Base-by-base conservation (phyloP, 257 asterid species). In the Cynanchum wilfordii region DNA sequence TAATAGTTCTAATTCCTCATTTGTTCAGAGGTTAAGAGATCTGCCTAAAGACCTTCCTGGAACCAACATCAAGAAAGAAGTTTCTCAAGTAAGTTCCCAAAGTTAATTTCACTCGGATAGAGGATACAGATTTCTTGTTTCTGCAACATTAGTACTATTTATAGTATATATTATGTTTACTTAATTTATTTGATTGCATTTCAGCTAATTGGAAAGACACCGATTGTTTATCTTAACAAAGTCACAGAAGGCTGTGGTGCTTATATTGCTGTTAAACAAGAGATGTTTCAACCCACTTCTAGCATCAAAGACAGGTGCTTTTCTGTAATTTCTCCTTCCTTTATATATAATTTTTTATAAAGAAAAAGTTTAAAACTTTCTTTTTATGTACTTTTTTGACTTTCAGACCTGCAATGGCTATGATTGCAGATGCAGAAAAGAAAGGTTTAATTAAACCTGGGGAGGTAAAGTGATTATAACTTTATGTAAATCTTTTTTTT, bases 201-300 rank as follows among this genome's bases (percentile, higher is more conserved):
- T 60, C 96, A 95, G 98, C 88, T 95, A 16, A 90, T 95, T 65
- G 99, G 99, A 15, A 86, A 86, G 79, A 95, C 99, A 3, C 99
- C 99, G 50, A 82, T 92, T 3, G 98, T 90, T 27, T 95, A 89
- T 80, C 96, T 95, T 9, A 95, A 92, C 72, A 90, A 84, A 83
- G 90, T 95, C 17, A 83, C 89, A 0, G 94, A 92, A 81, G 98
- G 96, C 15, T 90, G 98, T 70, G 99, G 97, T 22, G 98, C 96
- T 75, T 87, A 87, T 74, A 82, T 95, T 47, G 98, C 99, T 36
- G 98, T 82, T 24, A 95, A 95, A 78, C 99, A 95, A 81, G 98
- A 95, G 71, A 95, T 95, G 98, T 84, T 92, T 87, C 99, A 95
- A 82, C 99, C 99, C 47, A 95, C 99, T 64, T 73, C 99, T 30